Conservation (phyloP, 345 rosid species). For the Euphorbia tirucalli region DNA sequence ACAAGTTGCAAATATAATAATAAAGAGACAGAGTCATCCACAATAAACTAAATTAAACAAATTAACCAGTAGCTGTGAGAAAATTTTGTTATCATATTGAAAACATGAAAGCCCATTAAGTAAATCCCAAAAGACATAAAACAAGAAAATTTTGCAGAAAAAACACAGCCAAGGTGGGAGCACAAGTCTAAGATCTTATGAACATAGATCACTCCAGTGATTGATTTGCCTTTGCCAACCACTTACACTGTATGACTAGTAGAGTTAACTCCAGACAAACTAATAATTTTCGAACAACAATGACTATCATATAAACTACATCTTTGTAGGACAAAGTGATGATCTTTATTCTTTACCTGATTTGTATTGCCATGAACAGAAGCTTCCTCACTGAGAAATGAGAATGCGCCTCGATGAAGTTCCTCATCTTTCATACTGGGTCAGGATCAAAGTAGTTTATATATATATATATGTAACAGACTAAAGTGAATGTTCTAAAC, state of each 20-base stretch:
- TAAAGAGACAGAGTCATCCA: neutral
- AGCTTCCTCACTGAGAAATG: neutral
- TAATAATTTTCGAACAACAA: neutral
- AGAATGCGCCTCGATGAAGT: neutral
- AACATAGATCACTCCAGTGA: neutral
- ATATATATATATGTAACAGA: neutral
- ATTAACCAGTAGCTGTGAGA: neutral
- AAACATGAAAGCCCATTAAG: neutral
- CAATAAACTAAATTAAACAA: neutral
- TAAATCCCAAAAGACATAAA: neutral
- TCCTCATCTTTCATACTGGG: too few species aligned
- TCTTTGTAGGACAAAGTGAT: neutral
- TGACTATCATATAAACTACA: neutral
- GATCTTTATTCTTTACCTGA: too few species aligned
- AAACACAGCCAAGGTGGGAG: neutral
- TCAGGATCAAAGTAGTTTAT: neutral
- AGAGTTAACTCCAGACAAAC: neutral
- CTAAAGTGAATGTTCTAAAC: neutral
- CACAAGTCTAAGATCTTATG: neutral
- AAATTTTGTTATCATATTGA: neutral
- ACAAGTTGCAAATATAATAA: neutral
- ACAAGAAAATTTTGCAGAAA: neutral
- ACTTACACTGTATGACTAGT: neutral
- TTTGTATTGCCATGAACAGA: neutral
- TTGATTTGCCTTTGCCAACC: too few species aligned